Evolutionary conservation across 441 rosid genomes (phyloP).

Genomic region (Euphorbia schlechtendalii): DNA sequence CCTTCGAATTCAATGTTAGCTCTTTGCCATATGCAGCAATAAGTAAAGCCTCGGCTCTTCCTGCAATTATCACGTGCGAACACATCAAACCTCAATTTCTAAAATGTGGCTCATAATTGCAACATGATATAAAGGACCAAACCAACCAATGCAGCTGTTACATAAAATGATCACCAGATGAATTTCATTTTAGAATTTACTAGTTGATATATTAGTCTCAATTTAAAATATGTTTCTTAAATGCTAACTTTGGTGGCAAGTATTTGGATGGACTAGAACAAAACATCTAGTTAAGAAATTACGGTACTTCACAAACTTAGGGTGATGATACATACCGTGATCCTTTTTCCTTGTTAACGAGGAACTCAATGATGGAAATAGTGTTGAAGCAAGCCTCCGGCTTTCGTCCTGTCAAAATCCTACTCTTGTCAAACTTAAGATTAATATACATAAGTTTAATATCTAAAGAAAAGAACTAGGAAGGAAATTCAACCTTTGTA

Average conservation of each 20-base stretch:
- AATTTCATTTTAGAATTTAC: not conserved
- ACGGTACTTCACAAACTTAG: not conserved
- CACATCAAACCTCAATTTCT: not conserved
- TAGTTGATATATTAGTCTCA: too few relatives aligned
- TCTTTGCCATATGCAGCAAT: constrained; percentile 76
- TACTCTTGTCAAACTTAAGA: not conserved
- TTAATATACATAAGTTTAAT: too few relatives aligned
- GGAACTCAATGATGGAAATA: constrained; percentile 65
- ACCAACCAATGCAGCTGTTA: not conserved
- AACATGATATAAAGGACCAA: not conserved
- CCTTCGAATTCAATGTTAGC: constrained; percentile 27
- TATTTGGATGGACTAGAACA: not conserved
- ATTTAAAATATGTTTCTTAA: too few relatives aligned
- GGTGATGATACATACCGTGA: constrained; percentile 42
- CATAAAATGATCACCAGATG: not conserved
- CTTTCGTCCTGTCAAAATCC: constrained; percentile 65
- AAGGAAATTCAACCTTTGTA: constrained; percentile 42
- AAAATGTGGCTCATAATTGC: not conserved
- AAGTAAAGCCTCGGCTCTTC: constrained; percentile 79
- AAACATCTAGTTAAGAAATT: not conserved
- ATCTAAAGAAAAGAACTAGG: not conserved
- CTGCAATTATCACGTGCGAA: constrained; percentile 27
- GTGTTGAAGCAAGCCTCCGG: constrained; percentile 54
- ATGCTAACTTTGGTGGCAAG: not conserved
- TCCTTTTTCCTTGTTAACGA: constrained; percentile 64